Evolutionary conservation across 208 protist species (phyloP).

Genomic region (Balamuthia mandrillaris): DNA sequence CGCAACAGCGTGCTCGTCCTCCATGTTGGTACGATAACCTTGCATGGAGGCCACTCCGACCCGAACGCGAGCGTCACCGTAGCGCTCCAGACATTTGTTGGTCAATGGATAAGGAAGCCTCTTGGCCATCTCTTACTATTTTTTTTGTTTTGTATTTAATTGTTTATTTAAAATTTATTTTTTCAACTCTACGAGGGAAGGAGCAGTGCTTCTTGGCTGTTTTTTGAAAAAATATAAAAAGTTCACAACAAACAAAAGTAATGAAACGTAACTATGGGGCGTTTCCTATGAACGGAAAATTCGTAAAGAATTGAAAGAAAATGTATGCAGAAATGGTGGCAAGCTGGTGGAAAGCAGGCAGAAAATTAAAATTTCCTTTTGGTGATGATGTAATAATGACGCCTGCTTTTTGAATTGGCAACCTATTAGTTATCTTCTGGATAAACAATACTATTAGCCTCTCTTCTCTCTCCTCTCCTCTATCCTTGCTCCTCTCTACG

Average conservation of each 20-base stretch:
- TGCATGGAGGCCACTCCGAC: background rate
- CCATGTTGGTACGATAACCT: background rate
- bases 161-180: background rate
- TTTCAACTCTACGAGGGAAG: background rate
- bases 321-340: background rate
- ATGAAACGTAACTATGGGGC: background rate
- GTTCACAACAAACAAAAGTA: background rate
- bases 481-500: too few species aligned
- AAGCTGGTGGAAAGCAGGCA: background rate
- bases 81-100: background rate
- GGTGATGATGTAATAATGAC: background rate
- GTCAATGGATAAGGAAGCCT: background rate
- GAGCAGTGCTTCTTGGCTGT: background rate
- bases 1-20: background rate
- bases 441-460: too few species aligned
- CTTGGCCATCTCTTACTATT: background rate
- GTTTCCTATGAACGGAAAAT: background rate
- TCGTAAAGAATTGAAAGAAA: background rate
- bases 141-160: background rate
- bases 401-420: too few species aligned
- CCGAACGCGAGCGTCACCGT: slow-evolving; percentile 10
- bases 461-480: too few species aligned
- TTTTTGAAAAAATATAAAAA: background rate
- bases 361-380: background rate
- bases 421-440: too few species aligned